Evolutionary conservation across 371 early-diverging fungal species (phyloP).

Genomic region (Apophysomyces sp.): DNA sequence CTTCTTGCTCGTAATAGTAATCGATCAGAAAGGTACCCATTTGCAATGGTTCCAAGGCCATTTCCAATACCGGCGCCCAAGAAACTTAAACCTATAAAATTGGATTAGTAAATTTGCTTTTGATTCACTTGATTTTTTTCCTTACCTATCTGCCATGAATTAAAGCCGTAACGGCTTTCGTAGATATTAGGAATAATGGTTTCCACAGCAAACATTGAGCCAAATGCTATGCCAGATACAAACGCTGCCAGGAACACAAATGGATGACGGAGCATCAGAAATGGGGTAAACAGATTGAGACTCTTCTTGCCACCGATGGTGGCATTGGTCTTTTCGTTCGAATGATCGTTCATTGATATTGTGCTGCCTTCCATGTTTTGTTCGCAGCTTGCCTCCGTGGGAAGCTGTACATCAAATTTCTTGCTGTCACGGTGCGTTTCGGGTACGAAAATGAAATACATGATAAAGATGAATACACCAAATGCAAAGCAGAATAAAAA

Average conservation of each 20-base stretch:
- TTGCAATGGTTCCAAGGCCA: slow-evolving; percentile 30
- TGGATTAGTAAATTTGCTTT: too few relatives aligned
- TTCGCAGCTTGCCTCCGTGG: neutral
- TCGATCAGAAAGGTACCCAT: slow-evolving; percentile 19
- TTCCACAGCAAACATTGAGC: slow-evolving; percentile 47
- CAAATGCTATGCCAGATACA: slow-evolving; percentile 52
- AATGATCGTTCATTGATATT: neutral
- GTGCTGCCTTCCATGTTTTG: neutral
- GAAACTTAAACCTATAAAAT: slow-evolving; percentile 31
- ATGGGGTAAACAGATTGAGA: slow-evolving; percentile 30
- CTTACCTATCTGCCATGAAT: slow-evolving; percentile 39
- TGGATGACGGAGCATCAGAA: slow-evolving; percentile 44
- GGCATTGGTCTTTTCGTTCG: neutral
- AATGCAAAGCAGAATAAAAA: slow-evolving; percentile 63
- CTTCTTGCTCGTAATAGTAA: slow-evolving; percentile 21
- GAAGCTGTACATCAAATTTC: slow-evolving; percentile 8
- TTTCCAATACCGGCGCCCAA: slow-evolving; percentile 48
- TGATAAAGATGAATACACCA: slow-evolving; percentile 41
- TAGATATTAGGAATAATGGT: slow-evolving; percentile 39
- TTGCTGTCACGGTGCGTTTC: slow-evolving; percentile 58
- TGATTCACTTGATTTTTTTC: neutral
- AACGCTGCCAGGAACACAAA: slow-evolving; percentile 46
- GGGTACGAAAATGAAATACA: slow-evolving; percentile 53
- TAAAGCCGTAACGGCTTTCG: slow-evolving; percentile 30
- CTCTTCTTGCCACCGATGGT: neutral